Percentiles rank a stretch among this genome's conserved stretches.
Conservation (phyloP, 2,329 filamentous ascomycete genomes). For the Neofusicoccum laricinum region DNA sequence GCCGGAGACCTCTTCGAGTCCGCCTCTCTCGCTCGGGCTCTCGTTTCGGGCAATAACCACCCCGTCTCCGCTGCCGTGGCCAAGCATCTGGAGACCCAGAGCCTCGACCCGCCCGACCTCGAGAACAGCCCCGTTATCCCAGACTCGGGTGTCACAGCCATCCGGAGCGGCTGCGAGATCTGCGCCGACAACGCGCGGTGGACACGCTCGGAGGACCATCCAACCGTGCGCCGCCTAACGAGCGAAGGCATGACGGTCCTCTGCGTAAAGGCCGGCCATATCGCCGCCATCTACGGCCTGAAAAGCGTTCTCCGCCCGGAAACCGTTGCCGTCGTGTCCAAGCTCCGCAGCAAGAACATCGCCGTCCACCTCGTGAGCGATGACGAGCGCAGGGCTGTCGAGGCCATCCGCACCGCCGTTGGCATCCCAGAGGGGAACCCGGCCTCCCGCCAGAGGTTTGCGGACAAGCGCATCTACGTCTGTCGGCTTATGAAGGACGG, state of each 20-base stretch:
- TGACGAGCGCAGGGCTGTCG: constrained; percentile 41
- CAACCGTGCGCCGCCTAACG: neutral
- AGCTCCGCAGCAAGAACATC: constrained; percentile 49
- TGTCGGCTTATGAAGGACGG: neutral
- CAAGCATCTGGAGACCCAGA: neutral
- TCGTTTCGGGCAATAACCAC: constrained; percentile 35
- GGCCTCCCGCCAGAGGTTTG: neutral
- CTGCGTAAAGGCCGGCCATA: constrained; percentile 41
- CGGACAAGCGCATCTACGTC: neutral
- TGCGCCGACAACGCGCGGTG: constrained; percentile 41
- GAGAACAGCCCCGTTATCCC: constrained; percentile 37
- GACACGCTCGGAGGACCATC: neutral
- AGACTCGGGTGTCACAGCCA: constrained; percentile 44
- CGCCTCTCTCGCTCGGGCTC: constrained; percentile 20
- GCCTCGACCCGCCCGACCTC: neutral
- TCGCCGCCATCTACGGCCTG: constrained; percentile 52
- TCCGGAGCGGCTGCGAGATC: constrained; percentile 27
- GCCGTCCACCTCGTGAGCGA: constrained; percentile 56
- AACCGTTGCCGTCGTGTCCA: constrained; percentile 50
- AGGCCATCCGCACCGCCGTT: neutral
- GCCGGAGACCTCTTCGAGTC: neutral
- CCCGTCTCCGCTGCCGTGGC: neutral
- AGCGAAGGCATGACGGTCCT: constrained; percentile 25
- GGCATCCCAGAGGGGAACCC: neutral
- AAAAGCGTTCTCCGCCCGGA: constrained; percentile 47